Percentiles rank a stretch among this genome's conserved stretches.
These are phyloP conservation scores for Cochlearia excelsa DNA, from an alignment of 345 rosid species.

Conservation along the genomic window DNA sequence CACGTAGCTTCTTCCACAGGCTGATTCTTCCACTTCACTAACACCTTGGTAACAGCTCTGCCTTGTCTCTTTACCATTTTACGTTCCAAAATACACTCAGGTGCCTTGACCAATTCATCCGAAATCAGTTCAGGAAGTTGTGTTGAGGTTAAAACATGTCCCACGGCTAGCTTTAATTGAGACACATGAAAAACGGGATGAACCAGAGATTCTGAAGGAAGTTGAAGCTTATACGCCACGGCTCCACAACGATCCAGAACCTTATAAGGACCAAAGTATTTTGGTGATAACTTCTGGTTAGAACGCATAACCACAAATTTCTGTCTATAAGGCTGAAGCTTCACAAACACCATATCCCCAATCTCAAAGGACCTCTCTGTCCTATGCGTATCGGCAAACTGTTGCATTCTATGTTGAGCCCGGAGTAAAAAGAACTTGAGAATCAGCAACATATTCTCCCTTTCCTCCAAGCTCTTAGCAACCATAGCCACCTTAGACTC, in stretches of 20 bases:
- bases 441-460: rapidly evolving
- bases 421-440: not conserved
- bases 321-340: not conserved
- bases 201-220: rapidly evolving
- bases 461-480: not conserved
- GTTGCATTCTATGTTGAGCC: not conserved
- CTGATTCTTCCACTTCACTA: not conserved
- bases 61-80: not conserved
- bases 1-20: not conserved
- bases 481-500: not conserved
- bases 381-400: not conserved
- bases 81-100: not conserved
- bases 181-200: slow-evolving; percentile 2
- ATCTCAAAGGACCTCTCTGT: not conserved
- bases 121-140: not conserved
- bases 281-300: not conserved
- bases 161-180: not conserved
- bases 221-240: not conserved
- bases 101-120: not conserved
- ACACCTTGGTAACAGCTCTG: not conserved
- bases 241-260: rapidly evolving
- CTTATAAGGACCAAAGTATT: not conserved
- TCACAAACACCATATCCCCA: not conserved
- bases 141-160: not conserved
- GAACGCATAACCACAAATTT: not conserved